These are phyloP conservation scores for Neopestalotiopsis sp. DNA, from an alignment of 2,329 filamentous ascomycete genomes.

Conservation along the genomic window DNA sequence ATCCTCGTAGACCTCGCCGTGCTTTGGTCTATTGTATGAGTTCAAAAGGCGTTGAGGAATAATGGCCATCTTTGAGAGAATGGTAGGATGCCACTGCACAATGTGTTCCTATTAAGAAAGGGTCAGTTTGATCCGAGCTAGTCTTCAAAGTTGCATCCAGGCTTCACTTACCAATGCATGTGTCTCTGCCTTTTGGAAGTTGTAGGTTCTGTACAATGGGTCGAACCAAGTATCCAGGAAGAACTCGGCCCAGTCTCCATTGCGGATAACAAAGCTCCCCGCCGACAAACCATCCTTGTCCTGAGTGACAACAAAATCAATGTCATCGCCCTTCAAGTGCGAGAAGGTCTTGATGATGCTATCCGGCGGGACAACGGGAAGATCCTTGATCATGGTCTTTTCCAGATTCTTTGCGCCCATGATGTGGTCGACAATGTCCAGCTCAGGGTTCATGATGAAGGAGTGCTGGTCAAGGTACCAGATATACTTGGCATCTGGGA, in stretches of 20 bases:
- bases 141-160: neutral
- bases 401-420: slow-evolving; percentile 72
- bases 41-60: slow-evolving; percentile 88
- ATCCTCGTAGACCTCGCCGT: slow-evolving; percentile 73
- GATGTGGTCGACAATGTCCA: slow-evolving; percentile 73
- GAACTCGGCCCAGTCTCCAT: slow-evolving; percentile 90
- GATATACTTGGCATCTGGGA: slow-evolving; percentile 78
- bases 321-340: slow-evolving; percentile 76
- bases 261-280: slow-evolving; percentile 79
- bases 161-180: slow-evolving; percentile 78
- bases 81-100: slow-evolving; percentile 95
- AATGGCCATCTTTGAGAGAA: slow-evolving; percentile 86
- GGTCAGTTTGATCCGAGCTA: slow-evolving; percentile 33
- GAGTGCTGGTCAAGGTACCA: slow-evolving; percentile 88
- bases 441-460: slow-evolving; percentile 83
- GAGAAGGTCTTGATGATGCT: slow-evolving; percentile 95
- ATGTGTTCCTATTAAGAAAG: slow-evolving; percentile 71
- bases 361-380: slow-evolving; percentile 89
- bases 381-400: slow-evolving; percentile 80
- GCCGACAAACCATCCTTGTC: slow-evolving; percentile 80
- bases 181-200: slow-evolving; percentile 92
- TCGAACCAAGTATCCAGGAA: slow-evolving; percentile 97
- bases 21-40: slow-evolving; percentile 66
- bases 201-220: slow-evolving; percentile 90
- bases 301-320: slow-evolving; percentile 84